Base-by-base conservation (phyloP, 495 filamentous ascomycete species). In the Penicillium paradoxum region DNA sequence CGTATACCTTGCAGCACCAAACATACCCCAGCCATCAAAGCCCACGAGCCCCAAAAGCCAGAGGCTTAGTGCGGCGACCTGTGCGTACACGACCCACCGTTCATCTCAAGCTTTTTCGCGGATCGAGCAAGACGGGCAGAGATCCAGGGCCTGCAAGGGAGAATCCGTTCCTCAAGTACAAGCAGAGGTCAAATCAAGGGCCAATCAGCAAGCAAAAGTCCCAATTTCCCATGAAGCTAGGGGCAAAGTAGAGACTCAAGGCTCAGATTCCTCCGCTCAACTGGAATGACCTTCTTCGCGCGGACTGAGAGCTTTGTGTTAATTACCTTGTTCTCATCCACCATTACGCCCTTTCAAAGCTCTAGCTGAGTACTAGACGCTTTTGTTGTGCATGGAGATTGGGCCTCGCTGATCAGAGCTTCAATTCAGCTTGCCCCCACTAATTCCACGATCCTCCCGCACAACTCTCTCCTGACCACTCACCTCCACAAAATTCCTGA, bases 211-310 rank as follows among this genome's bases (percentile, higher is more conserved):
- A 25, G 22, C 15, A 29, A 14, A 17, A 39, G 24, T 9, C 15
- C 32, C 14, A 2, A 17, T 27, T 19, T 14, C 30, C 19, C 4
- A 34, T 24, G 45, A 21, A 48, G 32, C 32, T 29, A 48, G 32
- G 45, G 45, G 45, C 8, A 15, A 15, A n/a, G 22, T 22, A 29
- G 15, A 42, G 32, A 48, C 33, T 19, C 33, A 51, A 43, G 49
- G 49, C 43, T 34, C 49, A 42, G 18, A 54, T 54, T 47, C 51
- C 51, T 27, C 34, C 30, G 59, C 59, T 62, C 56, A 53, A 13
- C 59, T 54, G 55, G 60, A 63, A 63, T 63, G 60, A 60, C 57
- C 60, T 41, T 39, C 32, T 52, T 60, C 57, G 57, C 51, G 60
- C 41, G 54, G 51, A 60, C 57, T 57, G 57, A 33, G 30, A 38